Evolutionary conservation across 129 eudicot genomes (phyloP).

Genomic region (Calendula officinalis): DNA sequence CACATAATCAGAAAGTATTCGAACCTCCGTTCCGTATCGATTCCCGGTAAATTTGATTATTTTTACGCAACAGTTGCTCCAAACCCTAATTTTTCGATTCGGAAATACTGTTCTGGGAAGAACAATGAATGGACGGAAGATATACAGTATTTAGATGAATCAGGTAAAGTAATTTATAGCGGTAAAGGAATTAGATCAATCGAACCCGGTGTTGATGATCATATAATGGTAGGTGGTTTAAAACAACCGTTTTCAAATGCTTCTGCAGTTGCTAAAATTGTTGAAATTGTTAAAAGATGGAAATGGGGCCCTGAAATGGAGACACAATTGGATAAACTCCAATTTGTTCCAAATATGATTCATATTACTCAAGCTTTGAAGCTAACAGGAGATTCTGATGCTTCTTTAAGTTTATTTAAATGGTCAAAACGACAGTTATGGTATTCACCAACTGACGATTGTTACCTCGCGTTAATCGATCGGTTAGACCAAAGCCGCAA

Average conservation of each 20-base stretch:
- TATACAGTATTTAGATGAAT: conserved; percentile 78
- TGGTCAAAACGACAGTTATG: conserved; percentile 91
- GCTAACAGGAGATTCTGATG: conserved; percentile 56
- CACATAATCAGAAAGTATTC: neutral
- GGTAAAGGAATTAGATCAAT: conserved; percentile 85
- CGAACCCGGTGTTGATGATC: conserved; percentile 78
- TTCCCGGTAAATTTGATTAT: conserved; percentile 6
- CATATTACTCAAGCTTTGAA: conserved; percentile 76
- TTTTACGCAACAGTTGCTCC: conserved; percentile 12
- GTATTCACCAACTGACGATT: conserved; percentile 71
- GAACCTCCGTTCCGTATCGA: neutral
- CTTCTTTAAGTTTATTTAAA: conserved; percentile 62
- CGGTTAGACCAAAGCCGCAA: conserved; percentile 68
- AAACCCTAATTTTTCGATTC: conserved; percentile 23
- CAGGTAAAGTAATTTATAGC: conserved; percentile 61
- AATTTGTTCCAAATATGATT: conserved; percentile 80
- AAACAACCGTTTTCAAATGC: conserved; percentile 78
- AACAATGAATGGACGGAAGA: conserved; percentile 72
- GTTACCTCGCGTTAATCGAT: conserved; percentile 66
- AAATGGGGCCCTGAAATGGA: conserved; percentile 99
- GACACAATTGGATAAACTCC: conserved; percentile 80
- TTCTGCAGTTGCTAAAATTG: conserved; percentile 80
- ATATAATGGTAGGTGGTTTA: conserved; percentile 82
- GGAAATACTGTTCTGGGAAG: conserved; percentile 53
- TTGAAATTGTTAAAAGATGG: conserved; percentile 95